A percentile compares a stretch with the other conserved stretches of the same genome.
Conservation (phyloP, 2,329 filamentous ascomycete species). For the Trichoderma harzianum region DNA sequence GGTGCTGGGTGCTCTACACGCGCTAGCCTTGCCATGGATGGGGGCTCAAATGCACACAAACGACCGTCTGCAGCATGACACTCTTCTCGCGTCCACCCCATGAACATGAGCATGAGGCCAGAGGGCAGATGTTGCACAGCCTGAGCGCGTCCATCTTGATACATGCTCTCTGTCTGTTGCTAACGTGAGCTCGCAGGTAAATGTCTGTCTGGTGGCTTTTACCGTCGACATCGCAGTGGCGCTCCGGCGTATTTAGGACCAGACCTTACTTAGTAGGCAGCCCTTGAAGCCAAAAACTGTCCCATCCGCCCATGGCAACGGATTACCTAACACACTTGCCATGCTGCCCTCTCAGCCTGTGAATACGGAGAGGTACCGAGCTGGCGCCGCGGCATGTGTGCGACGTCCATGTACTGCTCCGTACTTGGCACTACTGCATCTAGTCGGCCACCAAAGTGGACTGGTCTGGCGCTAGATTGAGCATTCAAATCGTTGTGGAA, state of each 20-base stretch:
- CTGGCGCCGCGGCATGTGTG: neutral
- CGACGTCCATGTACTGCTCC: neutral
- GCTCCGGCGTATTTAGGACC: neutral
- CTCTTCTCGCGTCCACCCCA: neutral
- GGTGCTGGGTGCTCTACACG: neutral
- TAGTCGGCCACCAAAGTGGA: slow-evolving; percentile 7
- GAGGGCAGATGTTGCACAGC: neutral
- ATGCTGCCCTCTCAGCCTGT: too few species aligned
- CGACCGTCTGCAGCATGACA: slow-evolving; percentile 12
- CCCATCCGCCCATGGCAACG: neutral
- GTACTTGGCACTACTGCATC: neutral
- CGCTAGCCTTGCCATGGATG: slow-evolving; percentile 2
- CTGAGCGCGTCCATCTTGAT: neutral
- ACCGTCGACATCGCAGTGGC: neutral
- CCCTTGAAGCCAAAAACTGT: neutral
- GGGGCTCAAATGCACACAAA: slow-evolving; percentile 1
- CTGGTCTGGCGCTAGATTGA: slow-evolving; percentile 15
- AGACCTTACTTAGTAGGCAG: neutral
- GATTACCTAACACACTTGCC: neutral
- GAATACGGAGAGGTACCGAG: slow-evolving; percentile 1
- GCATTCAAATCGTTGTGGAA: slow-evolving; percentile 14
- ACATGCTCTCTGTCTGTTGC: neutral
- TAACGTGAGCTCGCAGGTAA: too few species aligned
- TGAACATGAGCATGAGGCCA: neutral
- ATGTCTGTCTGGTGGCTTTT: too few species aligned